Conservation (phyloP, 768 basidiomycete species). For the Calocybe cyanea region DNA sequence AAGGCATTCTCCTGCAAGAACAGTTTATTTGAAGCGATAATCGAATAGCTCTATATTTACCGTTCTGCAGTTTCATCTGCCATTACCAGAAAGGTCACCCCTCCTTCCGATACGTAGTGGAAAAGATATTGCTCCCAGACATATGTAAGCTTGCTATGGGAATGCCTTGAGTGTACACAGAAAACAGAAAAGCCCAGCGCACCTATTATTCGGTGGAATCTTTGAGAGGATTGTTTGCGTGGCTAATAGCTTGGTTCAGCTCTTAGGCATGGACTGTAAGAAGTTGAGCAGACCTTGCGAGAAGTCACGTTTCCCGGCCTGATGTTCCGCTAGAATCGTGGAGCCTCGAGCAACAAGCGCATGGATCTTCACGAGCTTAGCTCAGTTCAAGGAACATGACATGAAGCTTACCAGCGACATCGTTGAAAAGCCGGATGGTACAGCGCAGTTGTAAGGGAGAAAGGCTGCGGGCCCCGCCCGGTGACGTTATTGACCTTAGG, state of each 20-base stretch:
- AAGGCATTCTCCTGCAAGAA: conserved; percentile 74
- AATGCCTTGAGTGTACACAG: background rate
- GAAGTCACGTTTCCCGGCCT: conserved; percentile 78
- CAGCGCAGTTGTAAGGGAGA: too few species aligned
- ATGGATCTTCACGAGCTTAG: conserved; percentile 53
- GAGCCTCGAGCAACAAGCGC: conserved; percentile 77
- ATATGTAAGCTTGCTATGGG: conserved; percentile 70
- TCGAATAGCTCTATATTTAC: conserved; percentile 35
- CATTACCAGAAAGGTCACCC: conserved; percentile 88
- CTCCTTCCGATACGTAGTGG: conserved; percentile 89
- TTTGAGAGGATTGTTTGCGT: conserved; percentile 88
- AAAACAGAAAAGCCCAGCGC: conserved; percentile 21
- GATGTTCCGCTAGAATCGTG: conserved; percentile 84
- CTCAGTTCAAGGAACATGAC: background rate
- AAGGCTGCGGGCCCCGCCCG: too few species aligned
- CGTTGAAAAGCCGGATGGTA: background rate
- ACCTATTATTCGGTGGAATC: conserved; percentile 88
- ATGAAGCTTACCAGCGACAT: conserved; percentile 29
- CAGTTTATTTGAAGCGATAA: conserved; percentile 2
- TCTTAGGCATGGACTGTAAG: background rate
- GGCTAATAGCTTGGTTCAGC: conserved; percentile 36
- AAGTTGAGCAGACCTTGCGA: conserved; percentile 62
- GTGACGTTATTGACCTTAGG: too few species aligned
- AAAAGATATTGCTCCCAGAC: conserved; percentile 93
- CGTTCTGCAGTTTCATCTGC: conserved; percentile 90